A percentile compares a stretch with the other conserved stretches of the same genome.
These are phyloP conservation scores for Tothia fuscella DNA, from an alignment of 2,329 filamentous ascomycete species.

Conservation along the genomic window DNA sequence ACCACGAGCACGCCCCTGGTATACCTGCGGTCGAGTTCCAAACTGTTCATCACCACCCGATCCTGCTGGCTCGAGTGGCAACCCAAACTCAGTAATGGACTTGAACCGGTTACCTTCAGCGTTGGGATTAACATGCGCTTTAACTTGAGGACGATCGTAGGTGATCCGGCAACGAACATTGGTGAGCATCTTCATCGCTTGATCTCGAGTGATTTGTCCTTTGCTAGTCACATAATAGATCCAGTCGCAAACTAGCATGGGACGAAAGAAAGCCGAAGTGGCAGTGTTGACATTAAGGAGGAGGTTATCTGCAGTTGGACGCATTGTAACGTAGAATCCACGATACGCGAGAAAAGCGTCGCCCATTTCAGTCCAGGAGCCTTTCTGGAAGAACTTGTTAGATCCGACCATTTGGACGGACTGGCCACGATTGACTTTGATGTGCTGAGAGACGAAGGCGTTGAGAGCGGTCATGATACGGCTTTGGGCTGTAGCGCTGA, in stretches of 20 bases:
- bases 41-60: too few species aligned
- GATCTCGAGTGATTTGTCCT: neutral
- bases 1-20: too few species aligned
- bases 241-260: neutral
- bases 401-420: neutral
- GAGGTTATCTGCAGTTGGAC: neutral
- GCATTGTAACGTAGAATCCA: neutral
- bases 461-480: too few species aligned
- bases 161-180: neutral
- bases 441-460: neutral
- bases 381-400: neutral
- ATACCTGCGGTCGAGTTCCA: too few species aligned
- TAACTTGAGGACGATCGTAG: neutral
- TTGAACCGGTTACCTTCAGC: neutral
- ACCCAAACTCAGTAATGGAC: neutral
- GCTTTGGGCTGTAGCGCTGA: neutral
- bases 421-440: too few species aligned
- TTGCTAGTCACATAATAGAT: neutral
- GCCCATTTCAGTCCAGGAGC: neutral
- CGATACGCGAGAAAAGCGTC: neutral
- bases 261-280: neutral
- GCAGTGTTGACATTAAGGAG: neutral
- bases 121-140: neutral
- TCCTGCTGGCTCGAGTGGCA: too few species aligned
- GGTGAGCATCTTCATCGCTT: neutral